phyloP scores from a whole-genome alignment of 495 filamentous ascomycete species.

The Penicillium robsamsonii region DNA sequence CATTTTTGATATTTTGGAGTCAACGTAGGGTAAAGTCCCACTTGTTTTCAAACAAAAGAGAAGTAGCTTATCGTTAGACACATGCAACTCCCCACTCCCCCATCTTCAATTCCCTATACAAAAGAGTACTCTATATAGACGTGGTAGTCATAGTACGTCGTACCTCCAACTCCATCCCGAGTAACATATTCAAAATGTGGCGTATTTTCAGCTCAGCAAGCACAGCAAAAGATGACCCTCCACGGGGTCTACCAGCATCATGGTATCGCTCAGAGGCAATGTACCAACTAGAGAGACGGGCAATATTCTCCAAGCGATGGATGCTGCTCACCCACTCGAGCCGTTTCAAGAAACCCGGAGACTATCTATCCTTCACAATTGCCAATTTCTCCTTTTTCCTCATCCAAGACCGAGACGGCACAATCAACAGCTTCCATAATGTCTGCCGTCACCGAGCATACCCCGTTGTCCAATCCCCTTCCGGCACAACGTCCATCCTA shows the following conservation, averaged over 20 bases:
- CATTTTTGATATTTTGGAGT: too few relatives aligned
- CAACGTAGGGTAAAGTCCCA: too few relatives aligned
- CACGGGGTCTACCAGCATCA: conserved; percentile 38
- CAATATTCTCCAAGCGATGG: conserved; percentile 46
- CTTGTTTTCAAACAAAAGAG: too few relatives aligned
- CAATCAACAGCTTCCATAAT: conserved; percentile 54
- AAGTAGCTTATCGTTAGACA: neutral
- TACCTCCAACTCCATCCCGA: neutral
- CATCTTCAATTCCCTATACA: neutral
- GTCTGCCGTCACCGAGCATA: conserved; percentile 54
- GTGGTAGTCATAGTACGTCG: neutral
- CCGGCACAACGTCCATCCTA: conserved; percentile 45
- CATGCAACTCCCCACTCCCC: conserved; percentile 24
- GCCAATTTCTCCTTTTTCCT: conserved; percentile 45
- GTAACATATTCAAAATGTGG: conserved; percentile 46
- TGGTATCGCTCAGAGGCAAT: conserved; percentile 48
- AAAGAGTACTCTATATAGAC: neutral
- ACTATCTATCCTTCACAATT: conserved; percentile 31
- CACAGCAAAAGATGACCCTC: conserved; percentile 36
- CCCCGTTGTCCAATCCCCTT: conserved; percentile 43
- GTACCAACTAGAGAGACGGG: conserved; percentile 50
- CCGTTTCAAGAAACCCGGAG: conserved; percentile 33
- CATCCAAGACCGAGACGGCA: conserved; percentile 41
- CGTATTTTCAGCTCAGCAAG: conserved; percentile 55
- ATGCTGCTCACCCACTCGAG: conserved; percentile 27